phyloP scores from a whole-genome alignment of 306 rosid species.

The Dalbergia cultrata region DNA sequence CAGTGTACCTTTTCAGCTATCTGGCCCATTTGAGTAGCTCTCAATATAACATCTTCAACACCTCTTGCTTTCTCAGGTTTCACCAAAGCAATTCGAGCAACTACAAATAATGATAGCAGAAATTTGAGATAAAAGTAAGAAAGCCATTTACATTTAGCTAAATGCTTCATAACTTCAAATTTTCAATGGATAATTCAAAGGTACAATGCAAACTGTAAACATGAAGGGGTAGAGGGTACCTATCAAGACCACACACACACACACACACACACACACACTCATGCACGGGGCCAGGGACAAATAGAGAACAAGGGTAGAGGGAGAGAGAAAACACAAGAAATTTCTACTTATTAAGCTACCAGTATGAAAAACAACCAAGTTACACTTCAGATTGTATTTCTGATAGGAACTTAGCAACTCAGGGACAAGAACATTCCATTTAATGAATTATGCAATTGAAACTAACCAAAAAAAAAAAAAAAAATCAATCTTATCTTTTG shows the following conservation, averaged over 20 bases:
- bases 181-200: background rate
- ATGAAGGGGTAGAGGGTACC: background rate
- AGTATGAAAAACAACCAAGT: background rate
- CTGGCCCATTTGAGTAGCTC: constrained; percentile 97
- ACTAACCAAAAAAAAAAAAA: background rate
- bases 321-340: background rate
- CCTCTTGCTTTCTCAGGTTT: constrained; percentile 98
- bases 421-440: constrained; percentile 2
- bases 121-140: constrained; percentile 10
- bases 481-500: constrained; percentile 5
- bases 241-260: background rate
- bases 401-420: too few relatives aligned
- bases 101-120: constrained; percentile 41
- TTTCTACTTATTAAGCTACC: background rate
- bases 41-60: constrained; percentile 93
- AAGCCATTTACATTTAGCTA: background rate
- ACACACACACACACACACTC: background rate
- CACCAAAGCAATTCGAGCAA: constrained; percentile 96
- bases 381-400: background rate
- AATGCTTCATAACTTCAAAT: constrained; percentile 20
- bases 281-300: background rate
- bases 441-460: constrained; percentile 24
- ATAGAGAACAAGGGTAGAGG: background rate
- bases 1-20: constrained; percentile 78
- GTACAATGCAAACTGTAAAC: background rate